Base-by-base conservation (phyloP, 805 yeast species). In the Ogataea paradorogensis region DNA sequence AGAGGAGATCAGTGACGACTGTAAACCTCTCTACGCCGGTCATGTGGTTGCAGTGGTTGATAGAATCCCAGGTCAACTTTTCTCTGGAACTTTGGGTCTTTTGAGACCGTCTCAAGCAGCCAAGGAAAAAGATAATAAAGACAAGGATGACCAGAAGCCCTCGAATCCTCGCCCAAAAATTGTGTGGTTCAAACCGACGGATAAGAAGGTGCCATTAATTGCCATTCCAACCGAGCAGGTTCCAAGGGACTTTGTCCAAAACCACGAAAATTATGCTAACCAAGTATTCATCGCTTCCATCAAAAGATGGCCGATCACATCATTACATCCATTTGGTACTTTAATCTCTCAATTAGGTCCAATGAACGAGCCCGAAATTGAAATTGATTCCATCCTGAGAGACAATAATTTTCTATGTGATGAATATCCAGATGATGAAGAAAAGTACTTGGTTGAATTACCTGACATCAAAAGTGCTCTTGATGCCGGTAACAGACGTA, bases 141-240 rank as follows among this genome's bases (percentile, higher is more conserved):
- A 72, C 6, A 62, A 70, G 11, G 66, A 64, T 39, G 58, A 56
- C 11, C 60, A 49, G 43, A 57, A 50, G 14, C 34, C 40, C 3
- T 46, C 46, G 10, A 55, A 51, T 34, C 55, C 56, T 28, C 76
- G 78, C 30, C 99, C 99, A 24, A 93, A 93, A 60, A 93, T 93
- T 69, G 97, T 93, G 24, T 93, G 99, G 99, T 93, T 93, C 63
- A 93, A 93, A 61, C 99, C 99, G 27, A 90, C 96, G 1, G 99
- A 93, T 61, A 93, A 93, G 66, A 87, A 95, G 48, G 99, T 93
- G 15, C 99, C 99, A 5, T 72, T 93, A 48, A 90, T 93, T 69
- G 99, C 99, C 11, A 93, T 93, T 48, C 99, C 99, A 27, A 93
- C 97, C 1, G 99, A 93, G 56, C 96, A 93, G 62, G 99, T 96